phyloP scores from a whole-genome alignment of 805 yeast genomes.

The Sungouiella thailandica region DNA sequence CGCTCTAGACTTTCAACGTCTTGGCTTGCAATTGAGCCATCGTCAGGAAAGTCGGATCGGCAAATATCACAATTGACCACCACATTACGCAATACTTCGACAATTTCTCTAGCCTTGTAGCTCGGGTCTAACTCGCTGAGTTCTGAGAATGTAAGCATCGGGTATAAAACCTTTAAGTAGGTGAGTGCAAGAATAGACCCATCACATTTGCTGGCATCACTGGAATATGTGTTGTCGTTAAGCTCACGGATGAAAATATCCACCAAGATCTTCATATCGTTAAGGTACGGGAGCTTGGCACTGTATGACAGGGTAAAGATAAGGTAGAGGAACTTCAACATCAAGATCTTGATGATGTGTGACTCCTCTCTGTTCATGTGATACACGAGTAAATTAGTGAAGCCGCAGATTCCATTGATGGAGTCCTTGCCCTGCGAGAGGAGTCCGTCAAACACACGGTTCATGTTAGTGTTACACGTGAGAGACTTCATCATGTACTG shows the following conservation, averaged over 20 bases:
- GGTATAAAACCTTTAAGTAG: slow-evolving; percentile 69
- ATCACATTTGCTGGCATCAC: slow-evolving; percentile 50
- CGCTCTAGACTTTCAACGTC: not conserved
- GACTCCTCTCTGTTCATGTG: slow-evolving; percentile 76
- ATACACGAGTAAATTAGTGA: slow-evolving; percentile 52
- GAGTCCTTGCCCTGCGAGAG: slow-evolving; percentile 5
- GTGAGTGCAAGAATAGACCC: slow-evolving; percentile 44
- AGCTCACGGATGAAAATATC: slow-evolving; percentile 82
- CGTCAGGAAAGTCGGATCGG: not conserved
- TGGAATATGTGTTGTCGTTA: slow-evolving; percentile 50
- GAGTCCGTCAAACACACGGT: slow-evolving; percentile 51
- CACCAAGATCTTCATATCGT: slow-evolving; percentile 77
- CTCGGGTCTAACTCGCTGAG: slow-evolving; percentile 41
- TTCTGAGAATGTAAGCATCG: slow-evolving; percentile 64
- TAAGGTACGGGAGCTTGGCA: slow-evolving; percentile 66
- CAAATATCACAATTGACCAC: slow-evolving; percentile 21
- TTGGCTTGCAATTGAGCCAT: not conserved
- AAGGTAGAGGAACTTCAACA: slow-evolving; percentile 70
- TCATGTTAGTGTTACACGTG: slow-evolving; percentile 29
- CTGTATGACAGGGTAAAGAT: slow-evolving; percentile 66
- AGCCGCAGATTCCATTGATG: slow-evolving; percentile 57
- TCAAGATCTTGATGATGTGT: slow-evolving; percentile 66
- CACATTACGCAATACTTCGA: slow-evolving; percentile 47
- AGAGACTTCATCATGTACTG: slow-evolving; percentile 70
- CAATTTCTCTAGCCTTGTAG: slow-evolving; percentile 56